phyloP scores from a whole-genome alignment of 352 stramenopile species.

The Globisporangium megalacanthum region DNA sequence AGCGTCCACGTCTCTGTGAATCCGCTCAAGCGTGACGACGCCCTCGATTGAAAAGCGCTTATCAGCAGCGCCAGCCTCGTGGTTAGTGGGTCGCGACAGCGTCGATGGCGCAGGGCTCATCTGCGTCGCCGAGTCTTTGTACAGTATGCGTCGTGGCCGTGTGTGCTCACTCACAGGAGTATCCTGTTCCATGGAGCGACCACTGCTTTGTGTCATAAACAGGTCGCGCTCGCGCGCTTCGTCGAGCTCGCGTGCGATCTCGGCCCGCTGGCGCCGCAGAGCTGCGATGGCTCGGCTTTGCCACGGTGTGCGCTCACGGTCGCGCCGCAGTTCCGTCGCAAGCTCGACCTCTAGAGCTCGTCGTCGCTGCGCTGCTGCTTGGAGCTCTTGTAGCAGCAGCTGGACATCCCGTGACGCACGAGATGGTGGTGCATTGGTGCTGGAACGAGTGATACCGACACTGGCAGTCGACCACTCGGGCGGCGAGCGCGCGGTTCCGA shows the following conservation, averaged over 20 bases:
- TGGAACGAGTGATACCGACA: too few relatives aligned
- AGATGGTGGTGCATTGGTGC: not conserved
- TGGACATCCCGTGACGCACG: slow-evolving; percentile 16
- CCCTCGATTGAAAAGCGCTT: slow-evolving; percentile 56
- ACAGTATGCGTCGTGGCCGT: not conserved
- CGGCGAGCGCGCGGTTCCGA: slow-evolving; percentile 3
- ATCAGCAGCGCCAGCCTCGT: slow-evolving; percentile 6
- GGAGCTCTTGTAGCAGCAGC: slow-evolving; percentile 34
- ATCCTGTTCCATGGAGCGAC: not conserved
- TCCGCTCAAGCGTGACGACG: slow-evolving; percentile 42
- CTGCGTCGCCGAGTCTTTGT: slow-evolving; percentile 7
- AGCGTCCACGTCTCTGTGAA: slow-evolving; percentile 1
- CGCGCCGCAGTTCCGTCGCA: slow-evolving; percentile 16
- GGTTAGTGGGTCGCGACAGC: not conserved
- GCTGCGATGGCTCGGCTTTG: slow-evolving; percentile 29
- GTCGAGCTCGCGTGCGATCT: slow-evolving; percentile 46
- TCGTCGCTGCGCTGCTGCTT: slow-evolving; percentile 23
- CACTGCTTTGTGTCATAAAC: not conserved
- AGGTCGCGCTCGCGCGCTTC: slow-evolving; percentile 10
- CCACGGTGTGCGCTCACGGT: slow-evolving; percentile 12
- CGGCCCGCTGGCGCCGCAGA: slow-evolving; percentile 35
- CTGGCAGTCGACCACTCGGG: not conserved
- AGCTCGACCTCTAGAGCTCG: slow-evolving; percentile 31
- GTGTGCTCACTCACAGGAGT: not conserved
- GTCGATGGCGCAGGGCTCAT: slow-evolving; percentile 6